Base-by-base conservation (phyloP, 768 basidiomycete genomes). In the Mycena latifolia region DNA sequence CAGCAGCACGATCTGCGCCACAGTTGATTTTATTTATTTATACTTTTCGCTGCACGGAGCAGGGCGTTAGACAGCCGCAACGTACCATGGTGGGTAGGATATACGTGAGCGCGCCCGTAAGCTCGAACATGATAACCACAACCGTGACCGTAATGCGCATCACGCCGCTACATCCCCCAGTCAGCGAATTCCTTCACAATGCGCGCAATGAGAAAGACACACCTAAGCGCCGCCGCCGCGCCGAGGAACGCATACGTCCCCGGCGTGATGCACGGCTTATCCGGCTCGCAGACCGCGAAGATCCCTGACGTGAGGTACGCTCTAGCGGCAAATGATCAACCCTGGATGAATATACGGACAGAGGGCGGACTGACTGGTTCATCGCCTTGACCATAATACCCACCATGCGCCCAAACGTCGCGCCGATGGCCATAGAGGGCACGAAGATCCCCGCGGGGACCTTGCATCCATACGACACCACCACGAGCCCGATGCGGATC, bases 361-460 rank as follows among this genome's bases (percentile, higher is more conserved):
- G 29, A 35, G 45, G 46, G 10, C 33, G 55, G 72, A 73, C 85
- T 72, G 67, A 92, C 96, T 84, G 85, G 76, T 97, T 90, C 78
- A 98, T 84, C 0, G 96, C 96, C 78, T 98, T 97, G 33, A 98
- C 96, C 68, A 98, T 84, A 65, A 98, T 99, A 1, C 98, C 98
- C 20, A 99, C 81, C 95, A 99, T 98, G 41, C 98, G 85, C 2
- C 98, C 98, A 74, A 99, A 99, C 0, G 94, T 92, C 5, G 98
- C 98, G 41, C 98, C 98, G 60, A 99, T 91, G 1, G 97, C 98
- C 98, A 99, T 99, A 4, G 96, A 98, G 2, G 98, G 98, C 0
- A 99, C 94, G 71, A 99, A 99, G 70, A 99, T 99, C 27, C 98
- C 98, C 14, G 94, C 94, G 1, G 98, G 98, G 0, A 99, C 98